Base-by-base conservation (phyloP, 176 grass and related monocot species). In the Secale cereale region DNA sequence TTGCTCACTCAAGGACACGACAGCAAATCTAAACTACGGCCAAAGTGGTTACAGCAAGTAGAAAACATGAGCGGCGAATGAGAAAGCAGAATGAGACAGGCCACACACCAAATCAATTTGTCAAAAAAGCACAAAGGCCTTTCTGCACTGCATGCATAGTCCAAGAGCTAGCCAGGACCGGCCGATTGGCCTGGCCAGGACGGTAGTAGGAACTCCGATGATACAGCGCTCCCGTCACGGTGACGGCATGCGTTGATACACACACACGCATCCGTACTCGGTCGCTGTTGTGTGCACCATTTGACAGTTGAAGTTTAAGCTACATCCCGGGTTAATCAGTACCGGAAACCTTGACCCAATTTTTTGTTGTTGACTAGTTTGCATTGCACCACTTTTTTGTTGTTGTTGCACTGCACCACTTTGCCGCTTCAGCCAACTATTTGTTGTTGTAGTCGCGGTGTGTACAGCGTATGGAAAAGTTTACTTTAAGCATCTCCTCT, bases 51-150 rank as follows among this genome's bases (percentile, higher is more conserved):
- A 10, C 3, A 45, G 10, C 41, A 46, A 65, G 69, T 69, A 79
- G 79, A 83, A 83, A 82, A 78, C 79, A 66, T 8, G 61, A 74
- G 16, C 79, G 60, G 60, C 77, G 26, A 61, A 79, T 50, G 66
- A 23, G 79, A 86, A 82, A 73, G 26, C 2, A 39, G 61, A 8
- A 41, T 16, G 14, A 3, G 72, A 66, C 72, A 9, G 27, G 30
- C 35, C 0, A 20, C 6, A 9, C 32, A 39, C 22, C n/a, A 5
- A 57, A 57, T 59, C 72, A 30, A 35, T 19, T 74, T 36, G 84
- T 90, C 88, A 83, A 87, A 74, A 86, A 88, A 80, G 37, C 74
- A 36, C 39, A 78, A 77, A 33, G 25, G 33, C 11, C 30, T 16
- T 33, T 32, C 10, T 64, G 23, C 22, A 30, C 3, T 26, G 43